Evolutionary conservation across 2,329 filamentous ascomycete species (phyloP).

Genomic region (Fusarium miscanthi): DNA sequence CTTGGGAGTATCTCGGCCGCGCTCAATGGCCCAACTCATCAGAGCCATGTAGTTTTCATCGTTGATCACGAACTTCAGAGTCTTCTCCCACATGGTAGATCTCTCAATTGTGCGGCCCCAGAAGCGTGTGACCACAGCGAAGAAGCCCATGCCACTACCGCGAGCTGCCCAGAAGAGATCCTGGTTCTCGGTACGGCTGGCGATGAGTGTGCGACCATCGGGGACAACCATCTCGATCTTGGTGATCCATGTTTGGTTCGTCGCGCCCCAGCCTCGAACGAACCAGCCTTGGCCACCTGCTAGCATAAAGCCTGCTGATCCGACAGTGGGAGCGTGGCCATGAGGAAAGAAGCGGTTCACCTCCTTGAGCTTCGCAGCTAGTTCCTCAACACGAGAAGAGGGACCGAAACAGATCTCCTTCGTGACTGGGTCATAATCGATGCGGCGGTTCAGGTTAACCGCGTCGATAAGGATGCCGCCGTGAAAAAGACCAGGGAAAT

Average conservation of each 20-base stretch:
- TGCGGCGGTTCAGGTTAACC: conserved; percentile 9
- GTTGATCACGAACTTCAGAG: neutral
- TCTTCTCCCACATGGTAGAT: conserved; percentile 9
- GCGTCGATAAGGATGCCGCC: conserved; percentile 15
- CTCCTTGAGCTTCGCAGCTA: neutral
- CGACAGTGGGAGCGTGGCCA: conserved; percentile 12
- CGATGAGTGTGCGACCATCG: neutral
- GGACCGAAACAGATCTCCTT: conserved; percentile 7
- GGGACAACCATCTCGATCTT: conserved; percentile 17
- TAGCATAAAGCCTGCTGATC: conserved; percentile 14
- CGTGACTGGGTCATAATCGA: conserved; percentile 7
- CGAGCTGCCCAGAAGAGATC: conserved; percentile 18
- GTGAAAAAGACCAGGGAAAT: neutral
- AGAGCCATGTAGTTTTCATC: neutral
- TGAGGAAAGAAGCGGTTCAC: conserved; percentile 11
- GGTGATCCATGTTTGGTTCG: conserved; percentile 5
- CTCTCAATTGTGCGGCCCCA: conserved; percentile 17
- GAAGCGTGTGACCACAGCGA: conserved; percentile 15
- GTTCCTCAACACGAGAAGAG: conserved; percentile 4
- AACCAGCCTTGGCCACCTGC: conserved; percentile 23
- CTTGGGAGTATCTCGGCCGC: neutral
- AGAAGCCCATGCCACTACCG: conserved; percentile 12
- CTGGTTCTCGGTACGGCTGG: conserved; percentile 1
- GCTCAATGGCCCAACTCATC: conserved; percentile 2
- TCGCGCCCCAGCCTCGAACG: conserved; percentile 11